Base-by-base conservation (phyloP, 768 basidiomycete species). In the Collybiopsis confluens region DNA sequence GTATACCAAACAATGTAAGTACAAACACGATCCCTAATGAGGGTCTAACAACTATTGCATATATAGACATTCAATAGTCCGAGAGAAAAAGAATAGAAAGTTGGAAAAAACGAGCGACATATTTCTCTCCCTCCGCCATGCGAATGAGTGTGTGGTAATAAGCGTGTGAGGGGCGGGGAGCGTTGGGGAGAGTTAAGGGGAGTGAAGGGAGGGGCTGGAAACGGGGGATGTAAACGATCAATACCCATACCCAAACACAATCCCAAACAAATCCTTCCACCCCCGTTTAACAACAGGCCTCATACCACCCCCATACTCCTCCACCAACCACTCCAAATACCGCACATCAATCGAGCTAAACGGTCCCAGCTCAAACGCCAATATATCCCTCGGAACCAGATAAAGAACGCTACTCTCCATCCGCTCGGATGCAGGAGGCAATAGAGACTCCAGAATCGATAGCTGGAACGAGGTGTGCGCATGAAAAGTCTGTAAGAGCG, bases 241-340 rank as follows among this genome's bases (percentile, higher is more conserved):
- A 37, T 44, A 52, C 11, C 54, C 54, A 41, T 77, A 77, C 18
- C 78, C 76, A 64, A 80, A 73, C 3, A 79, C 63, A 7, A 73
- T 68, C 16, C 71, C 75, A 3, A 79, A 59, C 20, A 80, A 53
- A 63, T 81, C 80, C 57, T 64, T 74, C 80, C 80, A 82, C 1
- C 77, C 70, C n/a, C 76, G 58, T 61, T 65, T 75, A 3, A 82
- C 64, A 16, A 74, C 62, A 3, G 80, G 63, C 42, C 60, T 63
- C 18, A 64, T 65, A 10, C 77, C 75, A 2, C 73, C 73, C 3
- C 76, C 82, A 55, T 88, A 88, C 66, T 88, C 86, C 47, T 76
- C 75, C 1, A 75, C 80, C 16, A 93, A 70, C 88, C 88, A 92
- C 64, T 90, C 88, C 30, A 91, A 69, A 63, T 91, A 92, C 40